A percentile compares a stretch with the other conserved stretches of the same genome.
phyloP scores from a whole-genome alignment of 768 basidiomycete species.

The Roridomyces roridus region DNA sequence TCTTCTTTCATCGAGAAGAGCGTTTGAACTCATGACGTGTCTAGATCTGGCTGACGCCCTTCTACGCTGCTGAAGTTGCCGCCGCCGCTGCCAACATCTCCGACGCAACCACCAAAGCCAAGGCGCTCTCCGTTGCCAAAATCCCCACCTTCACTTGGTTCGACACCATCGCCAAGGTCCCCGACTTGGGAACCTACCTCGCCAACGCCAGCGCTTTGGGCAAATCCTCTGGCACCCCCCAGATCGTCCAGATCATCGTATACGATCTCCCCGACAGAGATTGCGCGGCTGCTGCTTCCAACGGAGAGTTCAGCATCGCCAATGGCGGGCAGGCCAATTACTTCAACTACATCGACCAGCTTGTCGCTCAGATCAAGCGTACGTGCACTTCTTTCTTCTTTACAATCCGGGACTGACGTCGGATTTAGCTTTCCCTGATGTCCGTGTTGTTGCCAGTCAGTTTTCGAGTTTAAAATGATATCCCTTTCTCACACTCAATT shows the following conservation, averaged over 20 bases:
- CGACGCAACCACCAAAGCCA: slow-evolving; percentile 54
- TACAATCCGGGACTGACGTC: not conserved
- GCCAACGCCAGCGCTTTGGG: slow-evolving; percentile 55
- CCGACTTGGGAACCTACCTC: slow-evolving; percentile 61
- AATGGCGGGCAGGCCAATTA: slow-evolving; percentile 62
- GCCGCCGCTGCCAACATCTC: slow-evolving; percentile 56
- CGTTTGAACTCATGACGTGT: not conserved
- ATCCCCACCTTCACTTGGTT: slow-evolving; percentile 72
- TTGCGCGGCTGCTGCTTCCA: slow-evolving; percentile 68
- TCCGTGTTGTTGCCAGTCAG: slow-evolving; percentile 58
- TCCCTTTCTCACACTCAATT: not conserved
- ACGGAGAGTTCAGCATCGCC: slow-evolving; percentile 68
- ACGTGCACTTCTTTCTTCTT: slow-evolving; percentile 19
- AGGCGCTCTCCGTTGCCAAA: slow-evolving; percentile 58
- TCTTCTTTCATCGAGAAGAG: not conserved
- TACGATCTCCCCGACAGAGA: slow-evolving; percentile 70
- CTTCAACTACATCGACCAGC: slow-evolving; percentile 64
- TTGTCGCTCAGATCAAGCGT: slow-evolving; percentile 64
- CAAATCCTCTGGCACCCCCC: slow-evolving; percentile 52
- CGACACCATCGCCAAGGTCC: slow-evolving; percentile 60
- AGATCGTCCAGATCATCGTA: slow-evolving; percentile 57
- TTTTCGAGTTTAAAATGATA: not conserved
- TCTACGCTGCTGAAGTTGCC: slow-evolving; percentile 58
- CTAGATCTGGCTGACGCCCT: slow-evolving; percentile 59
- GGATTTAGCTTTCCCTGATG: slow-evolving; percentile 56